Evolutionary conservation across 116 monocot genomes (phyloP), one percentile per base, ranked within the genome.

Genomic region (Papilionanthe hybrid): DNA sequence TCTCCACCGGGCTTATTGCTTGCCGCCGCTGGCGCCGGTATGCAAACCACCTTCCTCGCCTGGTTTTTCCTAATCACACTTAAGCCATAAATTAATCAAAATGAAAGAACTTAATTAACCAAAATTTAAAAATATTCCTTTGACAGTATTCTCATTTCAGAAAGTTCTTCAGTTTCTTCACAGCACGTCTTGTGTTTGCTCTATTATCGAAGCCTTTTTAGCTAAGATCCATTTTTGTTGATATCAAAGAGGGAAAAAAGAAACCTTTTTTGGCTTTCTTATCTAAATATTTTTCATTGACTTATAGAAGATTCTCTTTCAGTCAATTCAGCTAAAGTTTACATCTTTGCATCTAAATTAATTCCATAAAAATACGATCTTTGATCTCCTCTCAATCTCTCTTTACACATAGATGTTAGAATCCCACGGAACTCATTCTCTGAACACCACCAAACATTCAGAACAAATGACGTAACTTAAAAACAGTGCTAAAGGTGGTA

Each of bases 21-120:
- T 20, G 89, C 83, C 65, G 87, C 88, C 65, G 90, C 84, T 44
- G 94, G 92, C 50, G 98, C 97, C 80, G 97, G 97, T 43, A 97
- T 89, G 87, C 97, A 97, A 10, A 97, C 89, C 84, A 97, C 97
- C 92, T 94, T 97, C 86, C 92, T 94, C 76, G 91, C 89, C 68
- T 92, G 92, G 84, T 84, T 91, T 55, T 92, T 98, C 78, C 94
- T 98, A 85, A 63, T 63, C 63, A 63, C 25, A 63, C 0, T 23
- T 66, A 72, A n/a, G 53, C 18, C 13, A 53, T 53, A 71, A 12
- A 3, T 37, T 32, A 5, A 71, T 11, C 30, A 9, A 71, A 18
- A 37, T 30, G 32, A 71, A 71, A 30, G 6, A 71, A 53, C 4
- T 17, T 53, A 53, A 15, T 2, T 15, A 17, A 53, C 17, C 17